Base-by-base conservation (phyloP, 345 rosid species). In the Nephelium lappaceum region DNA sequence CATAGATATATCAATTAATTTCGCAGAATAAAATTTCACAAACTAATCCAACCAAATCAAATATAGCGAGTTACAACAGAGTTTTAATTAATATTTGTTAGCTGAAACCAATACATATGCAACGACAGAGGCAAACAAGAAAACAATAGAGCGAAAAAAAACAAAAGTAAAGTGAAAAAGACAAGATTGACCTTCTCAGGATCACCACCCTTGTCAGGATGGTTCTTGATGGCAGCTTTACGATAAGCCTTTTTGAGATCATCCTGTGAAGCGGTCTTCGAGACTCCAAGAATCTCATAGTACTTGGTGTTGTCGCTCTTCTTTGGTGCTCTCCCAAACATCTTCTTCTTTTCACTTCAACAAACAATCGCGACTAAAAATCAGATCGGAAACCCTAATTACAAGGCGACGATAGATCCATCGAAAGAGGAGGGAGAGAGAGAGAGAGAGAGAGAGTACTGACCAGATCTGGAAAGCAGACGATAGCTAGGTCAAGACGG, bases 131-230 rank as follows among this genome's bases (percentile, higher is more conserved):
- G 36, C 61, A 45, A 63, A 18, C 18, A 45, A 62, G 31, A 8
- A 45, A 47, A 49, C 24, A 3, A 31, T 51, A 62, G 21, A 36
- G 14, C 16, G 24, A 55, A 21, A 43, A 63, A 15, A 12, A 61
- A 0, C 47, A 47, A 19, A 31, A n/a, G n/a, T n/a, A n/a, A n/a
- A n/a, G n/a, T n/a, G n/a, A 7, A 0, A 45, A 8, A 3, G 51
- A 45, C 8, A 45, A 45, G 0, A 45, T 7, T 7, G 12, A 89
- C 94, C 91, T 91, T 91, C 77, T 91, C 94, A 10, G 92, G 94
- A 60, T 91, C 94, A 5, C 94, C 92, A 38, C 91, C 94, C 86
- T 91, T 91, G 49, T 91, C 91, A 18, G 94, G 94, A 83, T 89
- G 94, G 71, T 91, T 91, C 80, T 91, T 89, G 25, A 91, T 89